A percentile compares a stretch with the other conserved stretches of the same genome.
Conservation (phyloP, 495 filamentous ascomycete genomes). For the Diplogelasinospora grovesii region DNA sequence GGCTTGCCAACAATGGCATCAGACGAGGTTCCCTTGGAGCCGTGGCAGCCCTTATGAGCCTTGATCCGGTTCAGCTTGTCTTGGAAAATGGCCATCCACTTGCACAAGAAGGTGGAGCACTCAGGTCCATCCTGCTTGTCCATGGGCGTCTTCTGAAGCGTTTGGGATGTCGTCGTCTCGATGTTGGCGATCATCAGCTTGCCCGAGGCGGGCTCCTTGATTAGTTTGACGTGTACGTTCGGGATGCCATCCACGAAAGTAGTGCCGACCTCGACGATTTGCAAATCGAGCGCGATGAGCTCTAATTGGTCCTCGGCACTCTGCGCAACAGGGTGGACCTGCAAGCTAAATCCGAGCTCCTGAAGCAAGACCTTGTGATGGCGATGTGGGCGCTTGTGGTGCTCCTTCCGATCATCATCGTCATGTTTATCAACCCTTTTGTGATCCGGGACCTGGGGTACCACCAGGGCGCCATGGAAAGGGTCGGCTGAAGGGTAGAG, state of each 20-base stretch:
- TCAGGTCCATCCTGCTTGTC: slow-evolving; percentile 18
- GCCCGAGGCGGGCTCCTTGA: slow-evolving; percentile 36
- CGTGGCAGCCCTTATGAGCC: slow-evolving; percentile 18
- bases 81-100: slow-evolving; percentile 35
- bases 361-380: slow-evolving; percentile 16
- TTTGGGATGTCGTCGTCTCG: slow-evolving; percentile 17
- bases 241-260: slow-evolving; percentile 41
- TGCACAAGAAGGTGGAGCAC: slow-evolving; percentile 41
- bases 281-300: slow-evolving; percentile 38
- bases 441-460: slow-evolving; percentile 21
- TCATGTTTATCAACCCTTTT: background rate
- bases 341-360: slow-evolving; percentile 33
- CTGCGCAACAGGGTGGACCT: slow-evolving; percentile 17
- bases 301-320: slow-evolving; percentile 29
- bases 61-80: slow-evolving; percentile 33
- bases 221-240: slow-evolving; percentile 34
- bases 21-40: slow-evolving; percentile 6
- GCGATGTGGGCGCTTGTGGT: slow-evolving; percentile 7
- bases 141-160: slow-evolving; percentile 10
- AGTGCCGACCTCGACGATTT: slow-evolving; percentile 45
- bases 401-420: slow-evolving; percentile 4
- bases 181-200: slow-evolving; percentile 37
- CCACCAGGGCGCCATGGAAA: slow-evolving; percentile 19
- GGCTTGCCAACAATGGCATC: too few relatives aligned
- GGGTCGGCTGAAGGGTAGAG: slow-evolving; percentile 35